These are phyloP conservation scores for Karstenula rhodostoma DNA, from an alignment of 2,329 filamentous ascomycete genomes.

Conservation along the genomic window DNA sequence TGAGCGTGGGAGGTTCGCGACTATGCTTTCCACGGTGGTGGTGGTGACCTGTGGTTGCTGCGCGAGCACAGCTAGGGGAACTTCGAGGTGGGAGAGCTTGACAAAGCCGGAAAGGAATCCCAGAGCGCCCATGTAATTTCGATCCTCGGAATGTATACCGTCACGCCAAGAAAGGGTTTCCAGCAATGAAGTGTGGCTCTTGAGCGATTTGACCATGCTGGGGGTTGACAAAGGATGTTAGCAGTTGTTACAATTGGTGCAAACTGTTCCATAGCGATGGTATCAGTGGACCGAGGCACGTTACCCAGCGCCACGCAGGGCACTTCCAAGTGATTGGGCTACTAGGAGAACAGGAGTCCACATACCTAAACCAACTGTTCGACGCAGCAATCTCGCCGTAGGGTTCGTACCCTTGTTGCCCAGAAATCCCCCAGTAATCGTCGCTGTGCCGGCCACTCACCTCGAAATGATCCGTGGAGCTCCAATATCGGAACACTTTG, in stretches of 20 bases:
- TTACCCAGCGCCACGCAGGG: background rate
- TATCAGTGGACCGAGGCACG: background rate
- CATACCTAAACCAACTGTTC: background rate
- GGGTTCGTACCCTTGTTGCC: background rate
- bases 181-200: background rate
- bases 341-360: background rate
- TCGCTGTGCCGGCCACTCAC: background rate
- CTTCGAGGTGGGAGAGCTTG: background rate
- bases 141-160: background rate
- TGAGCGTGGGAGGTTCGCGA: background rate
- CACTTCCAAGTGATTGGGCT: background rate
- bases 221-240: background rate
- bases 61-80: background rate
- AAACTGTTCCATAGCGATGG: background rate
- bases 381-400: background rate
- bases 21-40: background rate
- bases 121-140: background rate
- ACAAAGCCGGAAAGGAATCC: background rate
- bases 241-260: background rate
- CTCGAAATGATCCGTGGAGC: conserved; percentile 1
- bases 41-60: background rate
- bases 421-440: background rate
- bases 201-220: background rate
- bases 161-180: background rate
- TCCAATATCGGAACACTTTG: conserved; percentile 26